Evolutionary conservation across 2,329 filamentous ascomycete species (phyloP), one percentile per base, ranked within the genome.

Genomic region (Cladobotryum protrusum): DNA sequence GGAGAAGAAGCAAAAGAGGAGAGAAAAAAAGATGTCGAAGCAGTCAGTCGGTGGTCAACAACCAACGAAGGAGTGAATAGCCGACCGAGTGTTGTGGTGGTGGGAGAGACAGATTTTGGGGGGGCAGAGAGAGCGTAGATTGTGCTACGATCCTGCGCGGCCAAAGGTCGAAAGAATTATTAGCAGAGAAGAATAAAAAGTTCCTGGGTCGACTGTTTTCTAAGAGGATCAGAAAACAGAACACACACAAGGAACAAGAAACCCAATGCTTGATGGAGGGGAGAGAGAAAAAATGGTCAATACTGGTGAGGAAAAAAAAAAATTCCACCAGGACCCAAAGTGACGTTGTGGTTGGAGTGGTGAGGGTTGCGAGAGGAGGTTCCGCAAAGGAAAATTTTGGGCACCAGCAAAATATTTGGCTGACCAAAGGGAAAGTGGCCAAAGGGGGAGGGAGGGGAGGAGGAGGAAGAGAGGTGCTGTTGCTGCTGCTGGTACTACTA

Each of bases 241-340:
- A 59, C 57, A 63, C 60, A 59, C 65, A 66, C 60, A 65, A 64
- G 56, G 6, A 8, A 29, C 24, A 29, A 29, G 60, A 50, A 61
- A 45, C 58, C 64, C 63, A 63, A 64, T 62, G 60, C 61, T 54
- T 55, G 56, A 56, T 52, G 55, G 56, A 57, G 60, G 59, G 61
- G 59, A 55, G n/a, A 54, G 56, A 56, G 59, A 63, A 58, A 61
- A 63, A 58, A 56, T 55, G 60, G 62, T 59, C 24, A 29, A 29
- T 29, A 29, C 63, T 57, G 63, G 61, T 60, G 55, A 61, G 59
- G 58, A 58, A 57, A 55, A 57, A 57, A 51, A 54, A 39, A 11
- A n/a, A 3, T 63, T 62, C 63, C 65, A 66, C 66, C 58, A 29
- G 24, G 64, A 66, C 66, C 66, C n/a, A n/a, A n/a, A 66, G 59